These are phyloP conservation scores for Debaryomyces sp. DNA, from an alignment of 1,139 yeast species.

Conservation along the genomic window DNA sequence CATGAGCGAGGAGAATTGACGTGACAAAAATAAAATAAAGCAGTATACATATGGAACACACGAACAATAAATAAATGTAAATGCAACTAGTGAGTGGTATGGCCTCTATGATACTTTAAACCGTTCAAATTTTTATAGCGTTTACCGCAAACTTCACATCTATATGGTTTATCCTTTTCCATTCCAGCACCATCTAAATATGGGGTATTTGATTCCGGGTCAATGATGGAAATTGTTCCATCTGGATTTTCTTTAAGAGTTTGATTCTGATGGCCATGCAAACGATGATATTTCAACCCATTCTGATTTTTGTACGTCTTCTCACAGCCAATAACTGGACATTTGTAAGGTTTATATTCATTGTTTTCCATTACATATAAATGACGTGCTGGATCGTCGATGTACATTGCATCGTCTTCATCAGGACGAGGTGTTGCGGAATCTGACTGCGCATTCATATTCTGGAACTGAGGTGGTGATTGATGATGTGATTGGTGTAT, in stretches of 20 bases:
- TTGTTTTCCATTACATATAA: constrained; percentile 89
- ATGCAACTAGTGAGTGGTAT: constrained; percentile 75
- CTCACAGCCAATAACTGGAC: constrained; percentile 98
- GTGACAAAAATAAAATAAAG: constrained; percentile 5
- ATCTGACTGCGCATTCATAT: constrained; percentile 16
- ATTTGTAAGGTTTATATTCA: constrained; percentile 92
- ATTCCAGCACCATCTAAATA: constrained; percentile 90
- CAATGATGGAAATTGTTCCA: constrained; percentile 89
- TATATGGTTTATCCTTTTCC: constrained; percentile 97
- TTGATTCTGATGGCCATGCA: constrained; percentile 98
- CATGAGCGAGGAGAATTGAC: not conserved
- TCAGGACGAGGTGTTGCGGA: constrained; percentile 36
- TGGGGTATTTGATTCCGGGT: constrained; percentile 90
- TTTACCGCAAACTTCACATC: constrained; percentile 98
- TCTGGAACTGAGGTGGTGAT: constrained; percentile 19
- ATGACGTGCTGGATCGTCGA: constrained; percentile 93
- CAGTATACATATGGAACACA: constrained; percentile 5
- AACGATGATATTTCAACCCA: constrained; percentile 92
- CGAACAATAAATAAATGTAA: constrained; percentile 6
- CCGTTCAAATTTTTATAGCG: constrained; percentile 96
- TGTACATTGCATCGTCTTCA: constrained; percentile 60
- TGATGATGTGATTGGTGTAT: constrained; percentile 20
- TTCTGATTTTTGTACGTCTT: constrained; percentile 97
- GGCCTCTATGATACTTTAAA: constrained; percentile 95
- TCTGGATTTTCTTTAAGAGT: constrained; percentile 88